Base-by-base conservation (phyloP, 345 rosid species). In the Capsella bursapastoris region DNA sequence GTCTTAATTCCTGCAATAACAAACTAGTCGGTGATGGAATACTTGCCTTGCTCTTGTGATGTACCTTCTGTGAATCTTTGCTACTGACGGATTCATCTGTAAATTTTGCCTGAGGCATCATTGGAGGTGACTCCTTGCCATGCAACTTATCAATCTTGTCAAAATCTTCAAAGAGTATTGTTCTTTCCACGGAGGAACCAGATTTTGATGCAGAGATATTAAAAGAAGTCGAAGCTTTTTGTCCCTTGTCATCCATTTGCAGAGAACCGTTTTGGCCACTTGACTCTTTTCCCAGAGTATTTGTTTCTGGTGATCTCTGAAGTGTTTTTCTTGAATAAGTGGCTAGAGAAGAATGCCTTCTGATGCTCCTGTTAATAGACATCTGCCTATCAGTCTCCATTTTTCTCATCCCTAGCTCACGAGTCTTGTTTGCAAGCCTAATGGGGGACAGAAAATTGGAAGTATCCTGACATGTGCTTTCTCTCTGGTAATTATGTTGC, bases 261-360 rank as follows among this genome's bases (percentile, higher is more conserved):
- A 77, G 73, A 56, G 82, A 82, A 61, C 75, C 72, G 56, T 74
- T 61, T 55, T 27, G 53, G 52, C 55, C 66, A 65, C 79, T 67
- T 10, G 80, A 74, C 53, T 38, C 62, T 58, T 78, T 80, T 47
- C 75, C 78, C 44, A 78, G 64, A 72, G 73, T 84, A 53, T 74
- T 34, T 70, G 87, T 70, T 35, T 71, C 75, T 31, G 86, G 57
- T 12, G 83, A 77, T 60, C 57, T 84, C 65, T 49, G 71, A 41
- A 74, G 79, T n/a, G 81, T 71, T 79, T 79, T 88, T 80, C 91
- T 85, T 51, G 84, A 63, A 79, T 86, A 86, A 79, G 80, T 84
- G 65, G 79, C 79, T 28, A 76, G 53, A 68, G 79, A 69, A 25
- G 75, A 52, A 61, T 61, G 70, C 71, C 15, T 78, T 61, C 71